Conservation (phyloP, 2,329 filamentous ascomycete genomes). For the Ophiostoma perfectum region DNA sequence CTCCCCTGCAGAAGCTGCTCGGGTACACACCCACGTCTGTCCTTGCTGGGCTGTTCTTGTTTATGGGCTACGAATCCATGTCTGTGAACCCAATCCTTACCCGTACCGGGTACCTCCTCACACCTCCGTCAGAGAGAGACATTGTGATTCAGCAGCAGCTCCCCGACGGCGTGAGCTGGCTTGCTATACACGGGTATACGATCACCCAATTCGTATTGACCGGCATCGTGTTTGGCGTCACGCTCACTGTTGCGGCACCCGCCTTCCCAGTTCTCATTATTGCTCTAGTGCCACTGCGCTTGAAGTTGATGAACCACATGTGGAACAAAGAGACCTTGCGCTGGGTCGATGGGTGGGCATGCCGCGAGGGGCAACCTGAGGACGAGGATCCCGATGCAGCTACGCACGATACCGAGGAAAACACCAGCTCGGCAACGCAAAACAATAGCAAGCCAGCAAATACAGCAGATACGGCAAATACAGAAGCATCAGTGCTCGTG, state of each 20-base stretch:
- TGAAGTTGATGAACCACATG: conserved; percentile 54
- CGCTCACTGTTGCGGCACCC: conserved; percentile 19
- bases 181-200: conserved; percentile 17
- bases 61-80: conserved; percentile 19
- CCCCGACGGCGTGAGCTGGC: conserved; percentile 13
- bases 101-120: conserved; percentile 14
- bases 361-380: conserved; percentile 49
- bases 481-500: too few species aligned
- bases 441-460: not conserved
- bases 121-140: conserved; percentile 15
- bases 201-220: conserved; percentile 15
- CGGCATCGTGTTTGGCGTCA: conserved; percentile 15
- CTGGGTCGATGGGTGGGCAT: conserved; percentile 44
- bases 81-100: conserved; percentile 18
- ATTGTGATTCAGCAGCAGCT: conserved; percentile 2
- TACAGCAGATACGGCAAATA: too few species aligned
- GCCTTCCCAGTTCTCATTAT: conserved; percentile 59
- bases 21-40: conserved; percentile 16
- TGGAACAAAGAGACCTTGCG: conserved; percentile 54
- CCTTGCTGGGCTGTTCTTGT: conserved; percentile 17
- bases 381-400: conserved; percentile 34
- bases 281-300: conserved; percentile 55
- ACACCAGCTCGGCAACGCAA: not conserved
- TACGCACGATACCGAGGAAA: not conserved
- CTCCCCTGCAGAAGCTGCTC: conserved; percentile 14